Base-by-base conservation (phyloP, 2,329 filamentous ascomycete genomes). In the Grosmannia huntii region DNA sequence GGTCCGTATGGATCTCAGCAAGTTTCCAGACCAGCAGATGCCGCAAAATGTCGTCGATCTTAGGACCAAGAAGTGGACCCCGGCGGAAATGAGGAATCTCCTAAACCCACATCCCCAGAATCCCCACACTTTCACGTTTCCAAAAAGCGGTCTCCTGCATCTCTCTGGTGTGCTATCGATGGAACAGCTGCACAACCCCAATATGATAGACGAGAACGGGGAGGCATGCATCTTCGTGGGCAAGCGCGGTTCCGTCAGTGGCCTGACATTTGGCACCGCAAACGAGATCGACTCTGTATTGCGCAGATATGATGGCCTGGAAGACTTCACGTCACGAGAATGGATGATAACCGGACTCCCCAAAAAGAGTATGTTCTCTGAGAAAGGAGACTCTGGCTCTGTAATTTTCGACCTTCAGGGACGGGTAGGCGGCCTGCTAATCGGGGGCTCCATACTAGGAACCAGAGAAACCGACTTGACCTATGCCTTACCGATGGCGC, bases 231-330 rank as follows among this genome's bases (percentile, higher is more conserved):
- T 56, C 33, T 10, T 56, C 2, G 54, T 56, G 5, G 54, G 54
- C 16, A 56, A 56, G 28, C 54, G 54, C 16, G 54, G 54, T 31
- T 12, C 54, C 10, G 14, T 10, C 27, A 36, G 6, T 25, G 41
- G 27, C 44, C 54, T 56, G 19, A 56, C 44, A n/a, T 56, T 56
- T 50, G 54, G 54, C 28, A 49, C 54, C 27, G 54, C 19, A 27
- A 56, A 56, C 54, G 54, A 56, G 19, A 56, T 56, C 11, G 4
- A 49, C 12, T 52, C 50, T n/a, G 27, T 52, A n/a, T 27, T 52
- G 5, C 50, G 50, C 50, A 19, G 1, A 33, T 52, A 52, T 19
- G 6, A 16, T 23, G 50, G 27, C 50, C 14, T 28, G 19, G 50
- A 52, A 52, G 50, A 52, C 14, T 52, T 52, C 27, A 52, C 7